phyloP scores from a whole-genome alignment of 2,329 filamentous ascomycete species.

The Fusarium pseudocircinatum region DNA sequence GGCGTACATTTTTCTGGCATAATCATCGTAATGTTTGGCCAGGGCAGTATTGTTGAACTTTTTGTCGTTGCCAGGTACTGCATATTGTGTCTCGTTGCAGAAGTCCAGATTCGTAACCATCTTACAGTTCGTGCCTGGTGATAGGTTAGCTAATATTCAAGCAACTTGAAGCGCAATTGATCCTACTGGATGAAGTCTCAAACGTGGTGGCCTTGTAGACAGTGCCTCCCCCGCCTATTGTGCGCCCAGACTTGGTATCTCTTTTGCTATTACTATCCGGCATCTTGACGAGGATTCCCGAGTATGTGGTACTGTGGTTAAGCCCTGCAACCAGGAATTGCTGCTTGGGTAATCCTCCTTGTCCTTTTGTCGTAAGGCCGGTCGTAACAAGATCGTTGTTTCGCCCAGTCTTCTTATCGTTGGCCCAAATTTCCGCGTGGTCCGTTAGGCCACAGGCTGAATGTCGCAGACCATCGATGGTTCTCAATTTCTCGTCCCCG shows the following conservation, averaged over 20 bases:
- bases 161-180: no score
- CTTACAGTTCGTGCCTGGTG: slow-evolving; percentile 79
- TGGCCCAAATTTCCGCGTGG: slow-evolving; percentile 70
- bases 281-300: slow-evolving; percentile 73
- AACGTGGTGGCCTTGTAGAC: slow-evolving; percentile 80
- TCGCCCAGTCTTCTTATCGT: slow-evolving; percentile 58
- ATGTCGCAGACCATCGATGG: slow-evolving; percentile 74
- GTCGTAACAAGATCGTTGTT: slow-evolving; percentile 60
- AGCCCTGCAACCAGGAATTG: slow-evolving; percentile 87
- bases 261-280: slow-evolving; percentile 59
- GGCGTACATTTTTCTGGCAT: slow-evolving; percentile 73
- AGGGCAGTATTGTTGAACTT: slow-evolving; percentile 71
- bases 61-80: slow-evolving; percentile 82
- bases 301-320: slow-evolving; percentile 76
- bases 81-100: slow-evolving; percentile 88
- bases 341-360: slow-evolving; percentile 77
- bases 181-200: slow-evolving; percentile 78
- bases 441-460: slow-evolving; percentile 84
- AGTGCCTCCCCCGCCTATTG: slow-evolving; percentile 77
- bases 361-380: slow-evolving; percentile 74
- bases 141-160: slow-evolving; percentile 1
- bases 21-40: slow-evolving; percentile 78
- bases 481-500: slow-evolving; percentile 66
- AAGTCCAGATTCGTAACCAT: slow-evolving; percentile 89
- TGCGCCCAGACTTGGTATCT: slow-evolving; percentile 44